These are phyloP conservation scores for Lentinula novae-zelandiae DNA, from an alignment of 1,284 basidiomycete genomes.

Conservation along the genomic window DNA sequence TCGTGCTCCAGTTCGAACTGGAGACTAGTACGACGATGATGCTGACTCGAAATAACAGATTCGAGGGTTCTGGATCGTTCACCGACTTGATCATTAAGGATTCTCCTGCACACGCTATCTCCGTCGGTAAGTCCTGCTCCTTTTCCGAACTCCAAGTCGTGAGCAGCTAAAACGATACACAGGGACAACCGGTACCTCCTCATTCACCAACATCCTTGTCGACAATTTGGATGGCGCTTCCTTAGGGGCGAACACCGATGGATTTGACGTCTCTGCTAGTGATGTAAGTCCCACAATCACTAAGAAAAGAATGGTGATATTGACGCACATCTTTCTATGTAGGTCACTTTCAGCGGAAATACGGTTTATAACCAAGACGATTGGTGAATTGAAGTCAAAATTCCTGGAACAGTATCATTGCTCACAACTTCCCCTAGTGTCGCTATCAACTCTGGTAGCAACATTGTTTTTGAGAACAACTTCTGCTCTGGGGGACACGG, in stretches of 20 bases:
- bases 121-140: conserved; percentile 15
- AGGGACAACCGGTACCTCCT: conserved; percentile 1
- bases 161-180: not conserved
- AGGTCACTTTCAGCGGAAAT: conserved; percentile 14
- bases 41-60: conserved; percentile 27
- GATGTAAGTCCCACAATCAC: not conserved
- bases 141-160: no score
- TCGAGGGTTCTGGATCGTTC: conserved; percentile 51
- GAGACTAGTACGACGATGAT: no score
- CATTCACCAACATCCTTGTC: not conserved
- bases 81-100: conserved; percentile 24
- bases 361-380: conserved; percentile 34
- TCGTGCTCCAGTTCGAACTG: not conserved
- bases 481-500: conserved; percentile 48
- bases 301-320: no score
- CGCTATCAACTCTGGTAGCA: conserved; percentile 46
- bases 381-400: conserved; percentile 22
- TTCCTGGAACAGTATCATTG: no score
- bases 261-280: conserved; percentile 6
- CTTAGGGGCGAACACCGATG: conserved; percentile 2
- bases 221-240: conserved; percentile 5
- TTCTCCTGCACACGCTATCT: conserved; percentile 28
- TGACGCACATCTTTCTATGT: not conserved
- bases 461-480: conserved; percentile 44
- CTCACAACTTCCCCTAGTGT: conserved; percentile 19